Conservation (phyloP, 1,139 yeast species). For the Barnettozyma hawaiiensis region DNA sequence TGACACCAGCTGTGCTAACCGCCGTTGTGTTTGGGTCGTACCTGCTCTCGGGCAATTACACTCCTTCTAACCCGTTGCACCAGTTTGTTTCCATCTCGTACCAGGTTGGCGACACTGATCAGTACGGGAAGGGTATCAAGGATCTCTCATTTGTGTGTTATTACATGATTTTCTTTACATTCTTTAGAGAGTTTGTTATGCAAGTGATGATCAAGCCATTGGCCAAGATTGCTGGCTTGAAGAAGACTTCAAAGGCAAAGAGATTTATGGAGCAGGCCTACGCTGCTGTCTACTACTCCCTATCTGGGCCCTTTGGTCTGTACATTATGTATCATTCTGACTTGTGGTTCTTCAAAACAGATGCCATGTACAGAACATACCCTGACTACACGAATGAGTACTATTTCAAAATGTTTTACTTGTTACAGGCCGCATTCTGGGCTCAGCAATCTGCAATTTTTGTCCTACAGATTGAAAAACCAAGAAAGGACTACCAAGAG, state of each 20-base stretch:
- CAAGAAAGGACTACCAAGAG: slow-evolving; percentile 89
- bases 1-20: slow-evolving; percentile 55
- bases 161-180: slow-evolving; percentile 83
- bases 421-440: slow-evolving; percentile 97
- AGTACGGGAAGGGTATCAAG: slow-evolving; percentile 79
- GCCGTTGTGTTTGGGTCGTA: slow-evolving; percentile 35
- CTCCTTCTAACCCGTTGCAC: slow-evolving; percentile 56
- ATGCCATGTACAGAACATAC: slow-evolving; percentile 68
- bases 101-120: slow-evolving; percentile 36
- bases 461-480: slow-evolving; percentile 82
- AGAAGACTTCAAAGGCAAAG: slow-evolving; percentile 51
- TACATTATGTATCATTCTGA: slow-evolving; percentile 82
- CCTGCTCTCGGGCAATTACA: slow-evolving; percentile 45
- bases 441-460: slow-evolving; percentile 87
- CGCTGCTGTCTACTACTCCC: slow-evolving; percentile 72
- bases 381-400: slow-evolving; percentile 78
- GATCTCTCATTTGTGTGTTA: slow-evolving; percentile 78
- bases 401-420: slow-evolving; percentile 72
- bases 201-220: slow-evolving; percentile 71
- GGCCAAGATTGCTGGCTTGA: slow-evolving; percentile 51
- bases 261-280: slow-evolving; percentile 94
- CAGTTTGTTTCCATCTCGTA: slow-evolving; percentile 69
- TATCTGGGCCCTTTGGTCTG: slow-evolving; percentile 81
- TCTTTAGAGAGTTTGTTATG: slow-evolving; percentile 87
- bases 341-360: slow-evolving; percentile 84